A percentile compares a stretch with the other conserved stretches of the same genome.
Conservation (phyloP, 176 grass and related monocot species). For the Phoenix roebelenii region DNA sequence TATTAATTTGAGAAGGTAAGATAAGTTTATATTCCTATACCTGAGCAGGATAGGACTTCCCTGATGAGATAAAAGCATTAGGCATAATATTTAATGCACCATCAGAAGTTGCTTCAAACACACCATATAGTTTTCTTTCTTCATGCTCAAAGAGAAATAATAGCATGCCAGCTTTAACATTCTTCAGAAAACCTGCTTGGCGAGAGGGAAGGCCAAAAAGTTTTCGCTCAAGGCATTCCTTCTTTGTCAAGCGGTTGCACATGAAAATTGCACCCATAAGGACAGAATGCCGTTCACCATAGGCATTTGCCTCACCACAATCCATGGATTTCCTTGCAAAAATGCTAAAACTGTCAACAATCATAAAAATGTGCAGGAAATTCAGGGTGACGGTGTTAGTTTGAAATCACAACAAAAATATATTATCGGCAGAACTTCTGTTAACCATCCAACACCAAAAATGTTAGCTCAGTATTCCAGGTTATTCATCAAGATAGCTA, state of each 20-base stretch:
- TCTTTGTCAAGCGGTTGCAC: conserved; percentile 26
- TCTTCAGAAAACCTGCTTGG: conserved; percentile 31
- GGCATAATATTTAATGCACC: conserved; percentile 47
- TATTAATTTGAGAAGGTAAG: too few relatives aligned
- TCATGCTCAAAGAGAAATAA: conserved; percentile 45
- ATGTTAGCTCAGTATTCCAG: too few relatives aligned
- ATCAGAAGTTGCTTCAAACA: conserved; percentile 63
- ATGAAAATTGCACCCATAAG: conserved; percentile 45
- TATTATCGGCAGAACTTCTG: too few relatives aligned
- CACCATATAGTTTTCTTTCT: conserved; percentile 44
- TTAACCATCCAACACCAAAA: too few relatives aligned
- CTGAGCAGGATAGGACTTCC: conserved; percentile 38
- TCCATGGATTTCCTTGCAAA: conserved; percentile 30
- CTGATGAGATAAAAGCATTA: conserved; percentile 32
- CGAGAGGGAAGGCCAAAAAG: conserved; percentile 35
- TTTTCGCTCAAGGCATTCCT: conserved; percentile 40
- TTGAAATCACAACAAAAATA: too few relatives aligned
- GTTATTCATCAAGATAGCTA: too few relatives aligned
- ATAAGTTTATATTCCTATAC: background rate
- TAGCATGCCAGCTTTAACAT: conserved; percentile 38
- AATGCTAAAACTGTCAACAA: too few relatives aligned
- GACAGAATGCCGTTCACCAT: background rate
- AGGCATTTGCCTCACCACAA: conserved; percentile 23
- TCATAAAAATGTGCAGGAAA: too few relatives aligned
- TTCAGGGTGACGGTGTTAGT: too few relatives aligned